A percentile compares a stretch with the other conserved stretches of the same genome.
These are phyloP conservation scores for Scutellaria baicalensis DNA, from an alignment of 257 asterid species.

Conservation along the genomic window DNA sequence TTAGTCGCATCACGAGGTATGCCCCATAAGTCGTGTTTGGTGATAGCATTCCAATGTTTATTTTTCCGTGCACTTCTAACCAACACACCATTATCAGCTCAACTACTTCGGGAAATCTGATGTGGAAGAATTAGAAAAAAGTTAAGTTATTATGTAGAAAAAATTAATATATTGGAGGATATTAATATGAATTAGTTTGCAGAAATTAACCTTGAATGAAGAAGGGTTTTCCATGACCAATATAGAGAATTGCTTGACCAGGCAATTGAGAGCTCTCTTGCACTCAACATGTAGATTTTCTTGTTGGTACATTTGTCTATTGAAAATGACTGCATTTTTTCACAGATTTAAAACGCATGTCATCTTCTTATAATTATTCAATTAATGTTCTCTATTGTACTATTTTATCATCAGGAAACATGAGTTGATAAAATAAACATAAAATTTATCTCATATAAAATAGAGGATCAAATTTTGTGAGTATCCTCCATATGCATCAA, in stretches of 20 bases:
- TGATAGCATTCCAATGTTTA: conserved; percentile 37
- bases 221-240: conserved; percentile 73
- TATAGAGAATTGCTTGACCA: conserved; percentile 50
- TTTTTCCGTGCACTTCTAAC: conserved; percentile 49
- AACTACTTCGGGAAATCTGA: conserved; percentile 25
- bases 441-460: too few relatives aligned
- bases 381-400: too few relatives aligned
- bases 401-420: too few relatives aligned
- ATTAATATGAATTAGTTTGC: neutral
- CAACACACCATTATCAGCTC: conserved; percentile 39
- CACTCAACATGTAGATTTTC: conserved; percentile 61
- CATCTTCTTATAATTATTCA: neutral
- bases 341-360: neutral
- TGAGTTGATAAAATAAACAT: too few relatives aligned
- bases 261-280: conserved; percentile 55
- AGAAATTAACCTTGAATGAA: conserved; percentile 27
- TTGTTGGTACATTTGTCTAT: conserved; percentile 43
- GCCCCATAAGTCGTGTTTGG: conserved; percentile 54
- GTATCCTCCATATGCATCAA: too few relatives aligned
- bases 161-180: neutral
- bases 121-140: neutral
- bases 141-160: neutral
- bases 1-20: conserved; percentile 44
- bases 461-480: too few relatives aligned
- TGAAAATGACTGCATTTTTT: conserved; percentile 43